A percentile compares a stretch with the other conserved stretches of the same genome.
These are phyloP conservation scores for Epichloe sp. DNA, from an alignment of 2,329 filamentous ascomycete species.

Conservation along the genomic window DNA sequence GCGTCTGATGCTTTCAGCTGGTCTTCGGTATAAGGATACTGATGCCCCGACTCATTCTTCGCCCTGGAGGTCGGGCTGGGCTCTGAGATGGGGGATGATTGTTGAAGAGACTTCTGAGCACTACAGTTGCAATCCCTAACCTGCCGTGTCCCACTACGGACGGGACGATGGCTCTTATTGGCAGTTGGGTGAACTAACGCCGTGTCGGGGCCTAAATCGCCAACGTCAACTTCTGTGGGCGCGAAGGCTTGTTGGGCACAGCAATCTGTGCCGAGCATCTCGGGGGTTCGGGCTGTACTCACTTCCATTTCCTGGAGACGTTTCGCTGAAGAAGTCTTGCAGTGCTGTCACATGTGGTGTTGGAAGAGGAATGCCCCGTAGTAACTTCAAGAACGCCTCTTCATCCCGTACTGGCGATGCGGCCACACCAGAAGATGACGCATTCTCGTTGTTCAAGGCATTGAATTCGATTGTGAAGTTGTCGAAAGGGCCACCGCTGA, in stretches of 20 bases:
- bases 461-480: too few species aligned
- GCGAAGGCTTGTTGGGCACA: too few species aligned
- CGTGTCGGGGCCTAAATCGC: too few species aligned
- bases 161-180: too few species aligned
- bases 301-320: not conserved
- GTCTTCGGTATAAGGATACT: not conserved
- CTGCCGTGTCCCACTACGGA: too few species aligned
- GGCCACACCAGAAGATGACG: not conserved
- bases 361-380: not conserved
- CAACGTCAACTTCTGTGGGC: too few species aligned
- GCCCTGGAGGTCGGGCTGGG: not conserved
- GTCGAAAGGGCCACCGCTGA: too few species aligned
- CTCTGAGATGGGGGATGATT: not conserved
- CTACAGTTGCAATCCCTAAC: too few species aligned
- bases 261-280: too few species aligned
- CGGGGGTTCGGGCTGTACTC: too few species aligned
- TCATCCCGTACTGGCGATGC: not conserved
- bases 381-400: not conserved
- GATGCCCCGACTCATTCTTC: not conserved
- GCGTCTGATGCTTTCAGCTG: not conserved
- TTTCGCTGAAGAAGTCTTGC: not conserved
- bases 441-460: too few species aligned
- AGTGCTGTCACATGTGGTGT: not conserved
- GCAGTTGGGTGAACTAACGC: too few species aligned
- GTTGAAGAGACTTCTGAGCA: not conserved